Evolutionary conservation across 1,284 basidiomycete genomes (phyloP), one percentile per base, ranked within the genome.

Genomic region (Naganishia albida): DNA sequence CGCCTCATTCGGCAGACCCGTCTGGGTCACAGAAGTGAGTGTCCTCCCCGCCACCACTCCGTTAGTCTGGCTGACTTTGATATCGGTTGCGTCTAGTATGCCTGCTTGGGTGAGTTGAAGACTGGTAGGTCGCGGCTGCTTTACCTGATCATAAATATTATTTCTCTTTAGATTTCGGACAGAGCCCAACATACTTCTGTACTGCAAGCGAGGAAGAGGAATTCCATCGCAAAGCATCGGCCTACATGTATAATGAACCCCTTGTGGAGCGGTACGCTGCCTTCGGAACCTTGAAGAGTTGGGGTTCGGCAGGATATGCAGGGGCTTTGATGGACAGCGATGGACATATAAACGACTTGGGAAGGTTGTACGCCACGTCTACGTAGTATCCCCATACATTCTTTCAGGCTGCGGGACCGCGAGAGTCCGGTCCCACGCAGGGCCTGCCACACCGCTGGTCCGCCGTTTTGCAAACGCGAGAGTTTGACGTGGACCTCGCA

Each of bases 11-110:
- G 62, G 62, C 20, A 73, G 72, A 51, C 71, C 72, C 6, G 68
- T 74, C 51, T 75, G 74, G 74, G 46, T 75, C 30, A 74, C 74
- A 26, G 74, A 75, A 52, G 62, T 63, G 34, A 44, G 69, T 70
- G 16, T 8, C 39, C 16, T 40, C 16, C 39, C 39, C 8, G 39
- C 39, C 39, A 40, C 16, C 7, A 20, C 4, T 43, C 6, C 16
- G 16, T 10, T 42, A 2, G 18, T 42, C 20, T n/a, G 39, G 40
- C 53, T 55, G 18, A 55, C 15, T 10, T 44, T 4, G 23, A 48
- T n/a, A 18, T 43, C 44, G 23, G 10, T 13, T 34, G 34, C 34
- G 34, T 28, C 12, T 15, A 56, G 40, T 44, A 30, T 25, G 54
- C 40, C 4, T 56, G 54, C 30, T 15, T 56, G 54, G 54, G 54